Conservation (phyloP, 1,284 basidiomycete genomes). For the Cryptococcus sp. region DNA sequence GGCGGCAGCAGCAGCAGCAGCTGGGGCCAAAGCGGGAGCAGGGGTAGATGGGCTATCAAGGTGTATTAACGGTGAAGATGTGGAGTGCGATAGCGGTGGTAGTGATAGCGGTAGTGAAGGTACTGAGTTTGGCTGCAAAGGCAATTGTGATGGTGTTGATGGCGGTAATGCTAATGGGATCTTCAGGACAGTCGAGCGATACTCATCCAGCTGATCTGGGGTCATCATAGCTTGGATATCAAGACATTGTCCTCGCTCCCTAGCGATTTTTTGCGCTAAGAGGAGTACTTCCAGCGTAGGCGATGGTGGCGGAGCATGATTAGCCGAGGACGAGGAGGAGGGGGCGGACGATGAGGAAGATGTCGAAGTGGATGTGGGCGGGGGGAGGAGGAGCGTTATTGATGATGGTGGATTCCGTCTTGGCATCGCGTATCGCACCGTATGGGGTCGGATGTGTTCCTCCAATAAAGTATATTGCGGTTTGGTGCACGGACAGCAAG, state of each 20-base stretch:
- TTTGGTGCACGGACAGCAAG: background rate
- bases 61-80: background rate
- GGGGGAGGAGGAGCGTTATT: slow-evolving; percentile 37
- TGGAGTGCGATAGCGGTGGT: background rate
- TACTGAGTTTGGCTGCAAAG: background rate
- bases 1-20: background rate
- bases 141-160: background rate
- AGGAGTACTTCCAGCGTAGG: slow-evolving; percentile 37
- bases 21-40: background rate
- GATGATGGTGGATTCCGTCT: slow-evolving; percentile 24
- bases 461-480: background rate
- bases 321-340: background rate
- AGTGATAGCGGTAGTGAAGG: background rate
- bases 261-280: slow-evolving; percentile 37
- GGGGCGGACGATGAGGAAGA: background rate
- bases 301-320: background rate
- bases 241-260: slow-evolving; percentile 31
- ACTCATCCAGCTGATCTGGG: slow-evolving; percentile 32
- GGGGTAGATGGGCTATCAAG: slow-evolving; percentile 1
- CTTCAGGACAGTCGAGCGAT: slow-evolving; percentile 16
- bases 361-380: slow-evolving; percentile 7
- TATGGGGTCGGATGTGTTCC: no score
- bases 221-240: slow-evolving; percentile 41
- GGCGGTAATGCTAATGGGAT: slow-evolving; percentile 6
- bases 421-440: slow-evolving; percentile 24